Evolutionary conservation across 331 rosid genomes (phyloP).

Genomic region (Prunus yedoensis): DNA sequence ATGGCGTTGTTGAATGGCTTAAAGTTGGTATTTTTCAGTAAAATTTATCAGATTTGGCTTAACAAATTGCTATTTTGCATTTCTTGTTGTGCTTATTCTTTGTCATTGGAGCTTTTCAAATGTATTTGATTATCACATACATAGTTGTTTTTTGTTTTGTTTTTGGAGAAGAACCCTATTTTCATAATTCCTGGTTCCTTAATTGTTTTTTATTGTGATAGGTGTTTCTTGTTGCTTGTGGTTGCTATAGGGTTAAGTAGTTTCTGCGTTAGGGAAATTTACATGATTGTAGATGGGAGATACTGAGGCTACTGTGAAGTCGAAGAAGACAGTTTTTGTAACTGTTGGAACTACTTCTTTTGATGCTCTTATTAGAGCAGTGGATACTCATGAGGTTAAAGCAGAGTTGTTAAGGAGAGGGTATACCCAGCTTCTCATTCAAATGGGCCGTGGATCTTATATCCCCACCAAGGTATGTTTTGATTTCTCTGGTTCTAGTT

Average conservation of each 20-base stretch:
- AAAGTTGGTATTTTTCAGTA: background rate
- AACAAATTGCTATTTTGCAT: no score
- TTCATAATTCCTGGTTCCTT: background rate
- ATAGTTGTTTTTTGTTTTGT: no score
- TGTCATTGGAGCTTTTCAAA: background rate
- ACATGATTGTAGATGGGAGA: conserved; percentile 38
- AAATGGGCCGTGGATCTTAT: conserved; percentile 78
- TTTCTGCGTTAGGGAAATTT: background rate
- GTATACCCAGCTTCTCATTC: conserved; percentile 62
- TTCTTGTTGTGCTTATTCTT: background rate
- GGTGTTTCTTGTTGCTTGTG: background rate
- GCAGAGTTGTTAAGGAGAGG: conserved; percentile 53
- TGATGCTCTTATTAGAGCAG: conserved; percentile 65
- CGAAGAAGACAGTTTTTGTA: conserved; percentile 53
- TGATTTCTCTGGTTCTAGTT: background rate
- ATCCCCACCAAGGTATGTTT: conserved; percentile 59
- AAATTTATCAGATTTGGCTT: background rate
- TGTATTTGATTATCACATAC: no score
- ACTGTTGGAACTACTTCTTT: conserved; percentile 81
- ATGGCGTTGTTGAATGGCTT: background rate
- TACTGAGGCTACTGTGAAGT: conserved; percentile 18
- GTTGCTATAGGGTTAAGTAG: background rate
- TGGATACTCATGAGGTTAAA: conserved; percentile 44
- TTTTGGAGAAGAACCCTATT: background rate
- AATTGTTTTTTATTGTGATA: background rate